A percentile compares a stretch with the other conserved stretches of the same genome.
These are phyloP conservation scores for Aspergillus tanneri DNA, from an alignment of 2,329 filamentous ascomycete species.

Conservation along the genomic window DNA sequence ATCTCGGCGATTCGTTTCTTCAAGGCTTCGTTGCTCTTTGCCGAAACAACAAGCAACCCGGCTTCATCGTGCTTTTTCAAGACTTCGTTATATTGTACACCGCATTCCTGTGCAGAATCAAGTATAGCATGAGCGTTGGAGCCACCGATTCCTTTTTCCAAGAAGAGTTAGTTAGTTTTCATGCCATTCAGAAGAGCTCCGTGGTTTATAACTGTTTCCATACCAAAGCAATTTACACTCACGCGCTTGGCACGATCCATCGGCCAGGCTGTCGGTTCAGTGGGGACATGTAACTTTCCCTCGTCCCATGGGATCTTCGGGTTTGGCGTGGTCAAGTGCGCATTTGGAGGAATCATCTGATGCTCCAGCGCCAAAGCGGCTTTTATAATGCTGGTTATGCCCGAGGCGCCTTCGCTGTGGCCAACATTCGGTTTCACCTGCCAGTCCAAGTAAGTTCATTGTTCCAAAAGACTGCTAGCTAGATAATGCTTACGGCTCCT, in stretches of 20 bases:
- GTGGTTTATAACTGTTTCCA: too few relatives aligned
- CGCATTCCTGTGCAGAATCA: neutral
- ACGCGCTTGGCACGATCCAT: constrained; percentile 13
- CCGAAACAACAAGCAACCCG: neutral
- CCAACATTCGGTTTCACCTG: constrained; percentile 27
- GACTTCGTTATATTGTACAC: neutral
- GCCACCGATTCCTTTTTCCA: too few relatives aligned
- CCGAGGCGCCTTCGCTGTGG: constrained; percentile 23
- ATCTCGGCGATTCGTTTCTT: neutral
- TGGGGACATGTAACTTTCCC: constrained; percentile 2
- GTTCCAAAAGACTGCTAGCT: neutral
- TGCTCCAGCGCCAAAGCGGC: constrained; percentile 21
- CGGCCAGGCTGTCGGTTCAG: constrained; percentile 19
- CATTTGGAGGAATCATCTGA: constrained; percentile 16
- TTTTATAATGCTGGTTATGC: constrained; percentile 22
- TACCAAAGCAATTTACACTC: constrained; percentile 31
- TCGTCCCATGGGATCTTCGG: constrained; percentile 19
- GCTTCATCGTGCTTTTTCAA: neutral
- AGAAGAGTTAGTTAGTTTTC: too few relatives aligned
- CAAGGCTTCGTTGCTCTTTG: neutral
- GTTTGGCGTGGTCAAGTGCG: constrained; percentile 24
- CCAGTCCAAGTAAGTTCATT: too few relatives aligned
- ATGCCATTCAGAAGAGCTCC: too few relatives aligned
- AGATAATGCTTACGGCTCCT: constrained; percentile 8
- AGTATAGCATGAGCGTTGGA: constrained; percentile 13